Conservation (phyloP, 164 flowering plant species). For the Dillenia turbinata region DNA sequence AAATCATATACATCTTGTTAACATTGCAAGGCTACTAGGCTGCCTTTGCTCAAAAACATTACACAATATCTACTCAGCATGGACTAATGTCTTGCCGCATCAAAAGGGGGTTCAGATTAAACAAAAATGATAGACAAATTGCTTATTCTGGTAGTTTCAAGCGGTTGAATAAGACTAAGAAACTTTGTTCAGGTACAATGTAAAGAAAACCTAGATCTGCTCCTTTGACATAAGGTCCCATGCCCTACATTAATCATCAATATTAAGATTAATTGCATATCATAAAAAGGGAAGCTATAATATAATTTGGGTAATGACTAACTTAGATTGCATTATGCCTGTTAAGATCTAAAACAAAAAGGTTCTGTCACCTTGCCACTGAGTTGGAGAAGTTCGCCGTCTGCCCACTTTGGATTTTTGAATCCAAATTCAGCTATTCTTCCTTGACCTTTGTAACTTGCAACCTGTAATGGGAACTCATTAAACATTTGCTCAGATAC, state of each 20-base stretch:
- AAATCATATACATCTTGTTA: too few species aligned
- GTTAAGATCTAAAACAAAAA: not conserved
- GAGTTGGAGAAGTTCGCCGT: conserved; percentile 91
- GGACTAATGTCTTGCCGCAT: too few species aligned
- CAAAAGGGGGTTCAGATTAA: not conserved
- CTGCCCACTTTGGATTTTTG: conserved; percentile 81
- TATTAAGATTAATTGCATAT: not conserved
- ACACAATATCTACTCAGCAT: too few species aligned
- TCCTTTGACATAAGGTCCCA: conserved; percentile 79
- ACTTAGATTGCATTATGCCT: not conserved
- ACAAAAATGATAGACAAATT: not conserved
- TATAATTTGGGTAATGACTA: not conserved
- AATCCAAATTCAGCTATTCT: conserved; percentile 89
- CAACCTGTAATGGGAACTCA: conserved; percentile 38
- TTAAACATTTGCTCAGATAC: not conserved
- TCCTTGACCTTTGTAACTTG: conserved; percentile 93
- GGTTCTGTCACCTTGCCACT: conserved; percentile 70
- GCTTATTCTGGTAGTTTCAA: conserved; percentile 77
- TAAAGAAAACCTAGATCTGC: conserved; percentile 93
- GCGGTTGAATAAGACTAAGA: conserved; percentile 85
- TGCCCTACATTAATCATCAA: conserved; percentile 42
- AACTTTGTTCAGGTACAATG: conserved; percentile 77
- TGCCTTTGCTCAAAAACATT: too few species aligned
- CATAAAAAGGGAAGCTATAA: not conserved
- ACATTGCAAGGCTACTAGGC: too few species aligned